Conservation (phyloP, 2,329 filamentous ascomycete genomes). For the Gliomastix tumulicola region DNA sequence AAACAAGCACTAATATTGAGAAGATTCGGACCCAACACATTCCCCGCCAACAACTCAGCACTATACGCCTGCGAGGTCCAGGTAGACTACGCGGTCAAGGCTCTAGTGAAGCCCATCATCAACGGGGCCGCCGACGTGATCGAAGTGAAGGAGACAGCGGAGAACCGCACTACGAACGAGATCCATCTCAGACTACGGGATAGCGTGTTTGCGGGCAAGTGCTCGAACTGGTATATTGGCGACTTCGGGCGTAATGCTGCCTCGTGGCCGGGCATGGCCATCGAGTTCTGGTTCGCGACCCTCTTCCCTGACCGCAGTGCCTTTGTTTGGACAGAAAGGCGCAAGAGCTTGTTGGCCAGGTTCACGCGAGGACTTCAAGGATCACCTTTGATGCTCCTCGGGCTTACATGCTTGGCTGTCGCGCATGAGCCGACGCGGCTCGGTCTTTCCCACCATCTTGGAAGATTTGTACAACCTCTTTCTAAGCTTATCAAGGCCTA, state of each 20-base stretch:
- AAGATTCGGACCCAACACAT: constrained; percentile 14
- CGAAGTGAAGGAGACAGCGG: constrained; percentile 5
- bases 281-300: constrained; percentile 23
- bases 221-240: constrained; percentile 12
- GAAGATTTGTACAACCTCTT: not conserved
- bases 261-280: constrained; percentile 23
- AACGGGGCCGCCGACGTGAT: constrained; percentile 10
- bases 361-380: no score
- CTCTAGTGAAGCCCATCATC: constrained; percentile 17
- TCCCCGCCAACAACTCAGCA: constrained; percentile 16
- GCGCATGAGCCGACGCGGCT: no score
- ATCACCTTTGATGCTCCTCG: no score
- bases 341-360: no score
- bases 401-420: no score
- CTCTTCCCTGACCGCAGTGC: not conserved
- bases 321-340: not conserved
- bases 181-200: constrained; percentile 8
- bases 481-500: no score
- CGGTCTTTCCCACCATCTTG: no score
- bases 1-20: no score
- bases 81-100: constrained; percentile 18
- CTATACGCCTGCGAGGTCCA: constrained; percentile 15
- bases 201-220: constrained; percentile 9
- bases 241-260: constrained; percentile 15
- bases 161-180: constrained; percentile 7